phyloP scores from a whole-genome alignment of 305 asterid species.

The Solanum hybrid region DNA sequence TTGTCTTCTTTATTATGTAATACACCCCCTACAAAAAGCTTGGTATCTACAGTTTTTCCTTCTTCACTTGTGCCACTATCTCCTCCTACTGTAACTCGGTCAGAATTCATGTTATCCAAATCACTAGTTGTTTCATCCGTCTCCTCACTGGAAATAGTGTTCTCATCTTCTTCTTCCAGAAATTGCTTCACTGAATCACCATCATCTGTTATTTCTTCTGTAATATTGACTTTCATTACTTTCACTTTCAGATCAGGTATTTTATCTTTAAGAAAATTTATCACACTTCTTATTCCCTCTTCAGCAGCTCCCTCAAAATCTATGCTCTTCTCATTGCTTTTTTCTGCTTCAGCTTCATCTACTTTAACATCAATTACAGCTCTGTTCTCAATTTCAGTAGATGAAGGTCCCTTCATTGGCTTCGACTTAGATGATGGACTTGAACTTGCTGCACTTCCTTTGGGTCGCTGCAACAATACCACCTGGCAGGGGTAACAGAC shows the following conservation, averaged over 20 bases:
- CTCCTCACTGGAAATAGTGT: slow-evolving; percentile 25
- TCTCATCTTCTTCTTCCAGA: slow-evolving; percentile 65
- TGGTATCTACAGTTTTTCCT: slow-evolving; percentile 52
- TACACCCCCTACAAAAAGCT: slow-evolving; percentile 84
- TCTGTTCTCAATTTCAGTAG: slow-evolving; percentile 41
- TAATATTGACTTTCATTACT: slow-evolving; percentile 51
- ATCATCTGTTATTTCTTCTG: slow-evolving; percentile 56
- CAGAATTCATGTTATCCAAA: slow-evolving; percentile 33
- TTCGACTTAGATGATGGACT: slow-evolving; percentile 38
- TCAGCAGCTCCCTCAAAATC: slow-evolving; percentile 81
- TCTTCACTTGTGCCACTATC: slow-evolving; percentile 41
- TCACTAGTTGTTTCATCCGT: slow-evolving; percentile 47
- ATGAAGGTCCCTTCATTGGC: slow-evolving; percentile 43
- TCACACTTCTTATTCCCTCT: slow-evolving; percentile 76
- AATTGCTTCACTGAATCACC: slow-evolving; percentile 44
- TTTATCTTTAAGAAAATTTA: slow-evolving; percentile 82
- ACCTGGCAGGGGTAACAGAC: slow-evolving; percentile 35
- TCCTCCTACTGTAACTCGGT: slow-evolving; percentile 41
- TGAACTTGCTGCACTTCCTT: slow-evolving; percentile 35
- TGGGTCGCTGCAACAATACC: slow-evolving; percentile 59
- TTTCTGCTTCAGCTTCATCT: slow-evolving; percentile 56
- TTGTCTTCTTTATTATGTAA: slow-evolving; percentile 65
- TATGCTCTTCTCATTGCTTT: slow-evolving; percentile 48
- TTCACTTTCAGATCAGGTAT: slow-evolving; percentile 82
- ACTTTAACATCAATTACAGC: slow-evolving; percentile 60